Base-by-base conservation (phyloP, 495 filamentous ascomycete species). In the Neurospora discreta region DNA sequence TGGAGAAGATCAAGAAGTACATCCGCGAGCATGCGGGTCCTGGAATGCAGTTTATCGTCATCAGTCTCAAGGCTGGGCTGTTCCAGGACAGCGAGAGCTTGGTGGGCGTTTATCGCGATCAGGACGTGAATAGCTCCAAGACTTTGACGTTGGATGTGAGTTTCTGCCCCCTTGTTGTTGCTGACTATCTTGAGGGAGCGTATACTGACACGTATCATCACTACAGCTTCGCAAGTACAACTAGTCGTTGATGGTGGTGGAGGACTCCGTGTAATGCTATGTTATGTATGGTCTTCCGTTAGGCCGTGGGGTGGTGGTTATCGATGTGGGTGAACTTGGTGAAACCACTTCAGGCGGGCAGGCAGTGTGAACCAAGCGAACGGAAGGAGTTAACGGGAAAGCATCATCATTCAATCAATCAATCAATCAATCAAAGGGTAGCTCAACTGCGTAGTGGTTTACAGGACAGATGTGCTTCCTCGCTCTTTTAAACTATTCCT, bases 11-110 rank as follows among this genome's bases (percentile, higher is more conserved):
- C 82, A 93, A 92, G 74, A 93, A 93, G 78, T 98, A 98, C 78
- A 96, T 99, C 72, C 89, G 90, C 36, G 92, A 94, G 75, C 95
- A 98, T 80, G 93, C 95, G 0, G 92, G 93, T 7, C 95, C 96
- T 6, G 95, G 95, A 5, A 97, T 98, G 92, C 95, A 99, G 85
- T 99, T 99, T 77, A 95, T 99, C 73, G 96, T 99, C 68, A 98
- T 99, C 80, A 91, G 87, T 82, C 84, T 98, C 78, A 98, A 99
- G 87, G 90, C 92, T 0, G 94, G 92, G 1, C 83, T 99, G 33
- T 99, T 98, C 81, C 93, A 98, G 82, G 89, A 92, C 76, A 95
- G 92, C 78, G 93, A 99, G 85, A 93, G 92, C 68, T 80, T 99
- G 76, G 93, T 99, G 18, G 95, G 95, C 23, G 93, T 99, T 52